Conservation (phyloP, 306 rosid species). For the Dicorynia guianensis region DNA sequence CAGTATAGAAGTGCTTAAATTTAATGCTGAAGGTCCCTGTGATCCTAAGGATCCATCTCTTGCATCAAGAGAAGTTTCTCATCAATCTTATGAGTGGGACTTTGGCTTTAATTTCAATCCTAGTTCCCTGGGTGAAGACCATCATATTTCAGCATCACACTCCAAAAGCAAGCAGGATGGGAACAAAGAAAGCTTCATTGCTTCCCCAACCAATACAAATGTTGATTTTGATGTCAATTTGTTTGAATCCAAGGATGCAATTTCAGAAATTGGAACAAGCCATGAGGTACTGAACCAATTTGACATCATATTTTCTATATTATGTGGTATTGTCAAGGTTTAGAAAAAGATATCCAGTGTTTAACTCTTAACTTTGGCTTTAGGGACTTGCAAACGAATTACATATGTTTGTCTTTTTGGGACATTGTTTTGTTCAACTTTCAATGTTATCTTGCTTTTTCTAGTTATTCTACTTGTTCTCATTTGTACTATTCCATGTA, state of each 20-base stretch:
- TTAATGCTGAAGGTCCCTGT: constrained; percentile 42
- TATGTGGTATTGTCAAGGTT: constrained; percentile 24
- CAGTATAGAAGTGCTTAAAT: constrained; percentile 33
- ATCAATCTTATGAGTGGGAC: constrained; percentile 53
- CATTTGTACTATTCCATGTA: constrained; percentile 36
- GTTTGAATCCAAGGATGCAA: constrained; percentile 51
- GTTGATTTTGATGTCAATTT: constrained; percentile 46
- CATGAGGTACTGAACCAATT: constrained; percentile 53
- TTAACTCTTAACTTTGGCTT: constrained; percentile 34
- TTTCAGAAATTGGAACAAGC: constrained; percentile 44
- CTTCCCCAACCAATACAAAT: constrained; percentile 44
- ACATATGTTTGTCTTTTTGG: constrained; percentile 21
- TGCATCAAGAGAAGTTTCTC: constrained; percentile 46
- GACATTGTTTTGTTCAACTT: constrained; percentile 33
- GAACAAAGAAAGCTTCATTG: constrained; percentile 35
- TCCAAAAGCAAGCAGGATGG: constrained; percentile 45
- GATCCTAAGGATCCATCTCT: constrained; percentile 46
- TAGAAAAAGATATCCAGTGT: constrained; percentile 15
- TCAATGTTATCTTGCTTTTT: constrained; percentile 25
- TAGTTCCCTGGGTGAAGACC: constrained; percentile 44
- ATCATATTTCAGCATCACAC: constrained; percentile 44
- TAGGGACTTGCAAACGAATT: constrained; percentile 9
- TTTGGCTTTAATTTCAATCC: constrained; percentile 55
- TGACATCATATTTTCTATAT: constrained; percentile 33
- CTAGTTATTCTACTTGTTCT: constrained; percentile 20